Evolutionary conservation across 192 early-diverging fungal genomes (phyloP).

Genomic region (Coemansia sp.): DNA sequence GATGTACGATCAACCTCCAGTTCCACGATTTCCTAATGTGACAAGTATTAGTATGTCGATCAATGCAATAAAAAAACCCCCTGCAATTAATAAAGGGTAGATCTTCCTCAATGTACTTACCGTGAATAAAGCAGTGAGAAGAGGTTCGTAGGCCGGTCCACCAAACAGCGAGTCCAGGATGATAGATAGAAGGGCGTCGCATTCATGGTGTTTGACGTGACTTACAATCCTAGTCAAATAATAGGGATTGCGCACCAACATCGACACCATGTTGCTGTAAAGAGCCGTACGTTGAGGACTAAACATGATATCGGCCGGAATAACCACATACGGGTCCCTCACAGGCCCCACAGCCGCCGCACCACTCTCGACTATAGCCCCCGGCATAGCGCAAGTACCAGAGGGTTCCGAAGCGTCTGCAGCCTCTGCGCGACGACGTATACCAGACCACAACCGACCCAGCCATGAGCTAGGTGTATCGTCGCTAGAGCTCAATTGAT

Average conservation of each 20-base stretch:
- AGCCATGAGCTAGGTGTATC: constrained; percentile 19
- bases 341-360: constrained; percentile 29
- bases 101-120: constrained; percentile 26
- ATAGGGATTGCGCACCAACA: constrained; percentile 43
- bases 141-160: constrained; percentile 19
- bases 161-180: constrained; percentile 49
- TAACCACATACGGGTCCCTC: constrained; percentile 25
- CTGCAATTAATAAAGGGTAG: not conserved
- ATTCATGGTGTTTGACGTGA: constrained; percentile 45
- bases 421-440: constrained; percentile 23
- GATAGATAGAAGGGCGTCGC: constrained; percentile 43
- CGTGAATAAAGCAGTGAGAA: constrained; percentile 41
- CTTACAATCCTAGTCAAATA: constrained; percentile 40
- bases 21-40: constrained; percentile 42
- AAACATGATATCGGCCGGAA: constrained; percentile 54
- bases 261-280: constrained; percentile 36
- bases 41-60: not conserved
- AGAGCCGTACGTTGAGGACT: constrained; percentile 29
- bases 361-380: constrained; percentile 30
- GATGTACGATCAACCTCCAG: constrained; percentile 46
- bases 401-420: not conserved
- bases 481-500: not conserved
- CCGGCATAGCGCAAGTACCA: not conserved
- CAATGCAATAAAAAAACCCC: not conserved
- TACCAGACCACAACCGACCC: constrained; percentile 28